Conservation (phyloP, 257 asterid genomes). For the Forsythia viridissima region DNA sequence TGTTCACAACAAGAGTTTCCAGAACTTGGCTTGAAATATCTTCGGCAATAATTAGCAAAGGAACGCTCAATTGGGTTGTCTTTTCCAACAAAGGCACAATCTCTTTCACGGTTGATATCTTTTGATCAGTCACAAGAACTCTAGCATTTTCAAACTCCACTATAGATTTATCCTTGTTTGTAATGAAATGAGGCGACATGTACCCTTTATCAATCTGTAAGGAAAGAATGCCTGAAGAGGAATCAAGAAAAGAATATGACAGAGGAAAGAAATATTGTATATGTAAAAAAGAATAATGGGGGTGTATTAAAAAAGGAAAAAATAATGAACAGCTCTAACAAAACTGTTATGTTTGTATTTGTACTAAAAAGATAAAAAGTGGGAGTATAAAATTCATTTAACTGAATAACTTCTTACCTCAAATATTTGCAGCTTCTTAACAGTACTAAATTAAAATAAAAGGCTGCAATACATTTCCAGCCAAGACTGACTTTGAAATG, state of each 20-base stretch:
- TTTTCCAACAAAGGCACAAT: constrained; percentile 93
- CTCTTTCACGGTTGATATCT: constrained; percentile 59
- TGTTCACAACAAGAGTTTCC: constrained; percentile 77
- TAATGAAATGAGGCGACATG: constrained; percentile 88
- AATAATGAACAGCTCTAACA: neutral
- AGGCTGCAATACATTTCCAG: too few relatives aligned
- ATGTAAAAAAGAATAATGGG: constrained; percentile 29
- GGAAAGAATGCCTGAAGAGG: constrained; percentile 81
- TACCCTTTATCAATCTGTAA: constrained; percentile 97
- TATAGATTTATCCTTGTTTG: constrained; percentile 64
- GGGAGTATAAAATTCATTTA: neutral
- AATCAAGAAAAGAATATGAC: constrained; percentile 50
- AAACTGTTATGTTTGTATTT: neutral
- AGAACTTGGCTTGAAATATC: constrained; percentile 75
- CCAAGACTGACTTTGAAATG: neutral
- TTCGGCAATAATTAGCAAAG: constrained; percentile 87
- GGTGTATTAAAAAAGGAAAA: too few relatives aligned
- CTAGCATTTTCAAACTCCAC: constrained; percentile 87
- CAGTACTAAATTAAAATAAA: too few relatives aligned
- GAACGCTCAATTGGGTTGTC: constrained; percentile 85
- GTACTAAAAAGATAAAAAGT: neutral
- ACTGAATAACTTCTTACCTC: neutral
- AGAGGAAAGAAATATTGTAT: neutral
- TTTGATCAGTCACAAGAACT: constrained; percentile 88
- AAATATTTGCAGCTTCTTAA: too few relatives aligned